phyloP scores from a whole-genome alignment of 2,329 filamentous ascomycete species.

The Drechslerella coelobrocha region DNA sequence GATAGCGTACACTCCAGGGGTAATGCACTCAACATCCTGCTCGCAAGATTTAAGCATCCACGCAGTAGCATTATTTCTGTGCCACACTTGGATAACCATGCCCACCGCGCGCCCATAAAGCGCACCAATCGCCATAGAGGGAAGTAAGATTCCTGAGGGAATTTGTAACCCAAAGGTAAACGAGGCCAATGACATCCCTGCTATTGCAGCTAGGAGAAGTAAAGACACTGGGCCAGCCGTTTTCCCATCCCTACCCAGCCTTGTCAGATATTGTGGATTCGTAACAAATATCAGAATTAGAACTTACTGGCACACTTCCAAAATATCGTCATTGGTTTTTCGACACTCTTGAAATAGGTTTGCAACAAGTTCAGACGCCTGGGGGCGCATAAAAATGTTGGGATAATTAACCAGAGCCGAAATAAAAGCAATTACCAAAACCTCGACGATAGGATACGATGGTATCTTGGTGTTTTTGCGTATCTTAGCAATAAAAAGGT shows the following conservation, averaged over 20 bases:
- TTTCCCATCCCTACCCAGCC: conserved; percentile 28
- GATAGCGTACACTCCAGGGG: conserved; percentile 93
- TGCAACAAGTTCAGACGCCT: conserved; percentile 88
- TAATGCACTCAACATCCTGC: conserved; percentile 85
- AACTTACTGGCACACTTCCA: conserved; percentile 78
- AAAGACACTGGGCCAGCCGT: conserved; percentile 83
- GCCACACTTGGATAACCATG: conserved; percentile 87
- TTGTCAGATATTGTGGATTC: background rate
- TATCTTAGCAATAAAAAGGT: conserved; percentile 85
- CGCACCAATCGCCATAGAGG: conserved; percentile 94
- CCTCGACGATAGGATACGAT: conserved; percentile 78
- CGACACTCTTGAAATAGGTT: conserved; percentile 91
- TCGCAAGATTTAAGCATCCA: conserved; percentile 81
- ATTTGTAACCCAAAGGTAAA: conserved; percentile 94
- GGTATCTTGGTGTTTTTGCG: conserved; percentile 71
- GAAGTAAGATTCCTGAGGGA: conserved; percentile 92
- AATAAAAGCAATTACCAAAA: conserved; percentile 76
- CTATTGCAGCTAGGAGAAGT: conserved; percentile 77
- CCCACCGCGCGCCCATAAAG: conserved; percentile 87
- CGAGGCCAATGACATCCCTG: conserved; percentile 83
- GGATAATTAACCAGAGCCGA: conserved; percentile 93
- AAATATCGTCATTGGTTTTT: conserved; percentile 79
- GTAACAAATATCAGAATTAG: background rate
- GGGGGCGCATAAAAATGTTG: conserved; percentile 93
- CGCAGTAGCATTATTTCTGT: conserved; percentile 76